Base-by-base conservation (phyloP, 768 basidiomycete species). In the Tylopilus vinaceipallidus region DNA sequence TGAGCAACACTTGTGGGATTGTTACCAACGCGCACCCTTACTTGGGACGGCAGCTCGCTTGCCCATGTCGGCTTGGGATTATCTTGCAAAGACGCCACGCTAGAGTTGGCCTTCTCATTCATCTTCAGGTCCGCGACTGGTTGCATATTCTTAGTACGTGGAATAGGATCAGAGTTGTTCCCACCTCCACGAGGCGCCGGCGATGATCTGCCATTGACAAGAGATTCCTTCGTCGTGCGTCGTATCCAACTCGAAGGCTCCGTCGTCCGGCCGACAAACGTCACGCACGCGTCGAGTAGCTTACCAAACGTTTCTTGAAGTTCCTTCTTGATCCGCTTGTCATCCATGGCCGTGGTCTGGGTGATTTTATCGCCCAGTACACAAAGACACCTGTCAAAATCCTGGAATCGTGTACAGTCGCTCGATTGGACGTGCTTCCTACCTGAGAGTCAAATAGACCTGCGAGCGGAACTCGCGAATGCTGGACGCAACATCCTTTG, bases 271-370 rank as follows among this genome's bases (percentile, higher is more conserved):
- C 87, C 87, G 11, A 86, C 81, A 50, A 88, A 84, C 1, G 80
- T 67, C 10, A 94, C 78, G 44, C 84, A 88, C 7, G 83, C 73
- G 57, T 98, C 95, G 10, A 93, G 76, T 1, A 98, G 77, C 66
- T 90, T 95, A 29, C 82, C 79, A 61, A 88, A 97, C 5, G 80
- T 84, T 55, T 98, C 95, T 82, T 95, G 93, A 10, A 98, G 73
- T 49, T 99, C 97, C 63, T 92, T 90, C 22, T 91, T 82, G 47
- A 95, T 71, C 33, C 90, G 79, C 20, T 83, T 79, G 67, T 99
- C 97, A 50, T 98, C 95, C 69, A 95, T 78, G 0, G 92, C 92
- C 6, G 88, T 84, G 0, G 94, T 98, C 61, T 93, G 91, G 2
- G 85, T 82, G 29, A 95, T 72, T 63, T 93, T 92, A 54, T 91